A percentile compares a stretch with the other conserved stretches of the same genome.
Evolutionary conservation across 2,329 filamentous ascomycete species (phyloP).

Genomic region (Davidsoniella australis): DNA sequence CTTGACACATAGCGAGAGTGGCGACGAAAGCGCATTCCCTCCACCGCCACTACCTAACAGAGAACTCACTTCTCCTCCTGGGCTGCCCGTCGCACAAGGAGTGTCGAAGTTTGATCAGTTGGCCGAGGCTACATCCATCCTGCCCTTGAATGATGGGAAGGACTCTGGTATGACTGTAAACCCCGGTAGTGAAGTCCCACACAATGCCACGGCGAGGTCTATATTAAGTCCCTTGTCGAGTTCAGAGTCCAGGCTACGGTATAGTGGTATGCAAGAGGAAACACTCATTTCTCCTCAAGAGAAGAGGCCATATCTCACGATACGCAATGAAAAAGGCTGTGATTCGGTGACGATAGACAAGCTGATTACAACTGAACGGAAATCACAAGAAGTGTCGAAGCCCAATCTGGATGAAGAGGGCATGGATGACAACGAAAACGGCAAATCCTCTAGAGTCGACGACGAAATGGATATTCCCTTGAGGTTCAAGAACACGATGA

Average conservation of each 20-base stretch:
- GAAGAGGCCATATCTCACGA: no score
- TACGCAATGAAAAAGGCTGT: no score
- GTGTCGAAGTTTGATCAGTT: no score
- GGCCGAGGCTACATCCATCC: no score
- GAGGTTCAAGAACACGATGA: slow-evolving; percentile 27
- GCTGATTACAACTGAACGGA: not conserved
- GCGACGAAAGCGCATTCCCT: slow-evolving; percentile 1
- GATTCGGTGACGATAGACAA: not conserved
- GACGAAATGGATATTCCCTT: slow-evolving; percentile 28
- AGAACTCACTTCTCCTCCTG: not conserved
- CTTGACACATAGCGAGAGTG: slow-evolving; percentile 1
- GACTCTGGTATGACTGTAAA: no score
- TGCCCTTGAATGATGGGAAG: no score
- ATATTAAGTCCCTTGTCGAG: not conserved
- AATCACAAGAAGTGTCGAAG: not conserved
- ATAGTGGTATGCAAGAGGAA: not conserved
- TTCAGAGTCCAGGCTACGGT: not conserved
- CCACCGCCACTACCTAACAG: slow-evolving; percentile 13
- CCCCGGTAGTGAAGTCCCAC: no score
- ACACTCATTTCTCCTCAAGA: no score
- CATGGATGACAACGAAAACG: slow-evolving; percentile 9
- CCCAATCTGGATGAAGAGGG: not conserved
- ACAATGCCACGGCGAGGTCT: no score
- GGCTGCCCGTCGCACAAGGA: no score
- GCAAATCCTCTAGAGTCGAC: slow-evolving; percentile 13